Evolutionary conservation across 495 filamentous ascomycete species (phyloP).

Genomic region (Geoglossum glabrum): DNA sequence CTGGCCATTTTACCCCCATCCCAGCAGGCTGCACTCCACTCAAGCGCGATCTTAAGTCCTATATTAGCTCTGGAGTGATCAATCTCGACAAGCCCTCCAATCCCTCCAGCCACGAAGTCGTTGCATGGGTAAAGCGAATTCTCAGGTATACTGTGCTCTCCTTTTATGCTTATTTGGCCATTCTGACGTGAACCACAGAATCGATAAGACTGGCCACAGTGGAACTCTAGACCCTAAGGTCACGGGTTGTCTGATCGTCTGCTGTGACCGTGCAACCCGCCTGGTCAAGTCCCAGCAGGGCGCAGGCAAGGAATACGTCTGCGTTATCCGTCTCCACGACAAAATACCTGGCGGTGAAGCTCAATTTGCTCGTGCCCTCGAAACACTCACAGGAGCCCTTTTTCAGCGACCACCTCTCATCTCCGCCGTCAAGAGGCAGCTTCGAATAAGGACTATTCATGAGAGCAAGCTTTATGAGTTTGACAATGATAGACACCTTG

Average conservation of each 20-base stretch:
- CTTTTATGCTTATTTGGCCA: not conserved
- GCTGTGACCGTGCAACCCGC: constrained; percentile 85
- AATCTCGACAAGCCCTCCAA: constrained; percentile 98
- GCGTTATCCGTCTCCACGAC: constrained; percentile 80
- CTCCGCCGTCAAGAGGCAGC: constrained; percentile 92
- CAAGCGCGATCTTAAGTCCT: constrained; percentile 84
- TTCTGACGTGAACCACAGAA: constrained; percentile 25
- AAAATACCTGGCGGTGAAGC: constrained; percentile 77
- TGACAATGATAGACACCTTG: constrained; percentile 92
- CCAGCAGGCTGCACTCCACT: constrained; percentile 68
- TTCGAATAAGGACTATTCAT: constrained; percentile 91
- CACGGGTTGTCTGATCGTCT: constrained; percentile 87
- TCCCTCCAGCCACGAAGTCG: constrained; percentile 93
- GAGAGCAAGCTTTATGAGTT: constrained; percentile 91
- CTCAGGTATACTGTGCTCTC: constrained; percentile 37
- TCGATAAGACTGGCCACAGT: constrained; percentile 93
- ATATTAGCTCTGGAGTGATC: constrained; percentile 89
- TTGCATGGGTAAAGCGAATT: constrained; percentile 96
- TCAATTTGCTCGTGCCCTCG: constrained; percentile 73
- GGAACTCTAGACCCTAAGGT: constrained; percentile 93
- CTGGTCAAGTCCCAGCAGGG: constrained; percentile 97
- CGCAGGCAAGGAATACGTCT: constrained; percentile 80
- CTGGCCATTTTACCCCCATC: constrained; percentile 86
- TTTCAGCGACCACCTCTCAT: constrained; percentile 96
- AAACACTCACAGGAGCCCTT: constrained; percentile 84